phyloP scores from a whole-genome alignment of 2,329 filamentous ascomycete species.

The Cladophialophora bantiana region DNA sequence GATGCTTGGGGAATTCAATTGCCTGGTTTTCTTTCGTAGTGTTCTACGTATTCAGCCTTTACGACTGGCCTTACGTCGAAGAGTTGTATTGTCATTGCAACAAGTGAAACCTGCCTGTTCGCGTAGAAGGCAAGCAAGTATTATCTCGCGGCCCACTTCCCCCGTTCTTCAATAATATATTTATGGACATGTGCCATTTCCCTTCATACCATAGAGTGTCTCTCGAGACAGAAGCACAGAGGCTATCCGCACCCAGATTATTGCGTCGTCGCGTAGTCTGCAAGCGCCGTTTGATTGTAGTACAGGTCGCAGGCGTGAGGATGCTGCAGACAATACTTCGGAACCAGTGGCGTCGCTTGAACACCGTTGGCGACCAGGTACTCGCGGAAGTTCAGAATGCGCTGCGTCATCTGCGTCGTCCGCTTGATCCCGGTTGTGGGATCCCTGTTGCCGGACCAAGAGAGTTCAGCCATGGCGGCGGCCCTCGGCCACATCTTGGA shows the following conservation, averaged over 20 bases:
- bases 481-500: slow-evolving; percentile 64
- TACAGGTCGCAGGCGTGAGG: slow-evolving; percentile 65
- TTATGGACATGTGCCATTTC: not conserved
- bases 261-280: slow-evolving; percentile 24
- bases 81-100: not conserved
- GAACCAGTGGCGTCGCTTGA: slow-evolving; percentile 58
- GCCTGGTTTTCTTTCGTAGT: too few species aligned
- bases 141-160: not conserved
- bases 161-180: not conserved
- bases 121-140: not conserved
- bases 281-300: slow-evolving; percentile 56
- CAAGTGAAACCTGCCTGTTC: not conserved
- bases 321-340: slow-evolving; percentile 65
- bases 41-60: too few species aligned
- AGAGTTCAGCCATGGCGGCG: slow-evolving; percentile 62
- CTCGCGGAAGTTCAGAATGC: slow-evolving; percentile 66
- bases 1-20: too few species aligned
- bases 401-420: slow-evolving; percentile 61
- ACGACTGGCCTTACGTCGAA: too few species aligned
- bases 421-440: slow-evolving; percentile 56
- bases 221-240: not conserved
- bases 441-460: slow-evolving; percentile 64
- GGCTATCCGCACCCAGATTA: not conserved
- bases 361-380: slow-evolving; percentile 64
- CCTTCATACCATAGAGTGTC: not conserved